phyloP scores from a whole-genome alignment of 2,329 filamentous ascomycete genomes.

The Alternaria dauci region DNA sequence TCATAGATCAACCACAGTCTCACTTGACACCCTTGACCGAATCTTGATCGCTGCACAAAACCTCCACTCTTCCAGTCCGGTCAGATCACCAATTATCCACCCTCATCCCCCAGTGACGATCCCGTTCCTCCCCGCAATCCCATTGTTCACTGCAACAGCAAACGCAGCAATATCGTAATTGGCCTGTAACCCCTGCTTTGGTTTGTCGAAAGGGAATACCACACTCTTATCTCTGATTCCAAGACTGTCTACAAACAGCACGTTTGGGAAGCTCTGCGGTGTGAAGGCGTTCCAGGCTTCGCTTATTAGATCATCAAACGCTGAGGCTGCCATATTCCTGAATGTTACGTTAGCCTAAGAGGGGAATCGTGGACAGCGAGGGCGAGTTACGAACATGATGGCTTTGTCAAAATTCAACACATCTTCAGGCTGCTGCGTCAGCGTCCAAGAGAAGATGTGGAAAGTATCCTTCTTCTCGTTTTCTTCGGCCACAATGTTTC shows the following conservation, averaged over 20 bases:
- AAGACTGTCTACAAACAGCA: constrained; percentile 47
- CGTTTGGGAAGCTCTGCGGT: constrained; percentile 47
- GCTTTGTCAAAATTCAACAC: constrained; percentile 45
- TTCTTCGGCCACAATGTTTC: constrained; percentile 37
- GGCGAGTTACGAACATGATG: constrained; percentile 30
- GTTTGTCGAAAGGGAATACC: constrained; percentile 42
- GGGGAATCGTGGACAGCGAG: no score
- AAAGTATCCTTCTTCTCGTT: constrained; percentile 41
- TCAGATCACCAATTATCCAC: neutral
- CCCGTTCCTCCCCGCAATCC: constrained; percentile 40
- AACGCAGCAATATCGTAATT: constrained; percentile 44
- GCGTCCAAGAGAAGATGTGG: constrained; percentile 49
- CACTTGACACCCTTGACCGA: neutral
- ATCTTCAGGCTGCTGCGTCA: constrained; percentile 47
- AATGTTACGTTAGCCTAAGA: neutral
- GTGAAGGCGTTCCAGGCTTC: constrained; percentile 47
- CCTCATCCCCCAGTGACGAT: constrained; percentile 31
- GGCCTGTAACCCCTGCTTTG: constrained; percentile 23
- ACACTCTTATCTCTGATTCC: constrained; percentile 45
- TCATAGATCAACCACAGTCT: neutral
- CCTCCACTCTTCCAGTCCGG: neutral
- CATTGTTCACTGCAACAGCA: constrained; percentile 50
- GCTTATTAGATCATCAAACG: constrained; percentile 44
- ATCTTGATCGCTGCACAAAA: neutral
- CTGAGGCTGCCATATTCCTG: constrained; percentile 39